Percentiles rank a stretch among this genome's conserved stretches.
Conservation (phyloP, 768 basidiomycete species). For the Boletus coccyginus region DNA sequence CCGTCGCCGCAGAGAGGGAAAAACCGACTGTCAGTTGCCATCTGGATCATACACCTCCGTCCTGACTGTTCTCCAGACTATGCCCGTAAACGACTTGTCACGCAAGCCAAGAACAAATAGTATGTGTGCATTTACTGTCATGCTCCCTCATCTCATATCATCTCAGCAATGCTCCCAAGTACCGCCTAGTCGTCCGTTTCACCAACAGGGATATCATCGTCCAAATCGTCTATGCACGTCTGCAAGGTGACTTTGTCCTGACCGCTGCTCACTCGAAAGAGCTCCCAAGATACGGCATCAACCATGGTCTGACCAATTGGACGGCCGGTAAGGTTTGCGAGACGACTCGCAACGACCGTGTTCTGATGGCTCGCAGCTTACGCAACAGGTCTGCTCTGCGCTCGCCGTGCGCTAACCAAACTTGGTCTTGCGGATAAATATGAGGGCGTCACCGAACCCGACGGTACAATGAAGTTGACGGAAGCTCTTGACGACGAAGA, state of each 20-base stretch:
- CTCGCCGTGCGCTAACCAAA: constrained; percentile 92
- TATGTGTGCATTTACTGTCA: constrained; percentile 33
- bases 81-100: constrained; percentile 93
- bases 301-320: constrained; percentile 99
- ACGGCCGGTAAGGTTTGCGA: constrained; percentile 66
- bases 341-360: not conserved
- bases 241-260: constrained; percentile 95
- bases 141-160: constrained; percentile 5
- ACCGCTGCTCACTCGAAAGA: constrained; percentile 86
- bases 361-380: constrained; percentile 57
- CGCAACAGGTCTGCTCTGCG: constrained; percentile 92
- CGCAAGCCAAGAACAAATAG: constrained; percentile 99
- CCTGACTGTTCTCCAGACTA: constrained; percentile 62
- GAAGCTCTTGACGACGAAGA: constrained; percentile 88
- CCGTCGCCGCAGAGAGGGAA: constrained; percentile 95
- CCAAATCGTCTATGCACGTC: constrained; percentile 94
- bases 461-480: constrained; percentile 81
- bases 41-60: not conserved
- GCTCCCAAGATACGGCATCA: constrained; percentile 94
- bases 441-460: constrained; percentile 88
- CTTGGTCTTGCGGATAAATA: constrained; percentile 98
- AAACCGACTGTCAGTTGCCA: constrained; percentile 85
- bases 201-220: constrained; percentile 96
- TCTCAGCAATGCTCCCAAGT: constrained; percentile 88
- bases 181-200: constrained; percentile 98